Base-by-base conservation (phyloP, 805 yeast species). In the Myxozyma kluyveri region DNA sequence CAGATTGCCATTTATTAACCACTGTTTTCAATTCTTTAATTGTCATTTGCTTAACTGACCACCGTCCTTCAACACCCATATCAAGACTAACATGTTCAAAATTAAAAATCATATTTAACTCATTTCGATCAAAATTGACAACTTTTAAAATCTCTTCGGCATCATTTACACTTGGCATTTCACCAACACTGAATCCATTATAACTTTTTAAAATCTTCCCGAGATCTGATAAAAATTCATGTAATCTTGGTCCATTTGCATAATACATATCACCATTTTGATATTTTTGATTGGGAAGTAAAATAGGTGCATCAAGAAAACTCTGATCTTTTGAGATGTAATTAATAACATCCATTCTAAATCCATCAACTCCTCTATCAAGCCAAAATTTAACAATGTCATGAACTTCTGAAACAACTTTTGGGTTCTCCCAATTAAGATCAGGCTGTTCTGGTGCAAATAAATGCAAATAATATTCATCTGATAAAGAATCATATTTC, bases 361-460 rank as follows among this genome's bases (percentile, higher is more conserved):
- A 80, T 2, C 84, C 84, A 62, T 78, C 82, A 26, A 77, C 73
- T 31, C 83, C 84, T 57, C 75, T 73, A 47, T 77, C 74, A 50
- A 73, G 74, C 84, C 84, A 80, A 65, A 72, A 80, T 29, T 68
- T 68, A 57, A 78, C 65, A 9, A 82, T 80, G 39, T 76, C 69
- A 66, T 77, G 77, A 49, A 79, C 62, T 27, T 68, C 71, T n/a
- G 58, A 60, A 22, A 69, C 54, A 35, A 66, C 69, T 61, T 65
- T 74, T 48, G 73, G 63, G 61, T 73, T 78, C 59, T 80, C 83
- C 85, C 84, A 80, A 67, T 80, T 80, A 59, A 80, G 70, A 62
- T 80, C 85, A n/a, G 84, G 84, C 66, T 80, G 84, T 23, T 74
- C 64, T 44, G 66, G 68, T 12, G 82, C 82, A 67, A 79, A 80